Evolutionary conservation across 1,139 yeast species (phyloP), one percentile per base, ranked within the genome.

Genomic region (Pichia sp.): DNA sequence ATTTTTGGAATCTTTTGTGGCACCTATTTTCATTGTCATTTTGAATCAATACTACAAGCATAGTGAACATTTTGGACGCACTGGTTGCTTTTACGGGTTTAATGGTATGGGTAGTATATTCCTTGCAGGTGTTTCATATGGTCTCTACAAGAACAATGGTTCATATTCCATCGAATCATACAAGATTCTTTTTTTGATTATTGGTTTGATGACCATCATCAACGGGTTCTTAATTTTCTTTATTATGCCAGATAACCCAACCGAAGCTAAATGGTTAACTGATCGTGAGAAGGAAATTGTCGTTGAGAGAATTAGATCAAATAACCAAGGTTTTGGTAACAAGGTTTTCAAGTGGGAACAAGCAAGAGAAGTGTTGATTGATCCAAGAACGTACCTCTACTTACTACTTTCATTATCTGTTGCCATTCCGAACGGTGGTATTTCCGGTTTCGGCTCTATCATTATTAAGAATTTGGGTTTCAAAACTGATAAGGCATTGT

Each of bases 11-110:
- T 59, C 64, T 35, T n/a, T n/a, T n/a, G 59, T 67, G 8, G 67
- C 73, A 3, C 77, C 79, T 3, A 67, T 72, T 3, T 63, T 69
- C 41, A 67, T 72, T 30, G 60, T 70, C 30, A 57, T 75, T 29
- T 70, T 77, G 6, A 60, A 69, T n/a, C 72, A 68, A 51, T 76
- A 71, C 65, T 74, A 70, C 55, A 67, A 61, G 31, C 60, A 56
- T 48, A 67, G 60, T 25, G 77, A 69, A 53, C 72, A 61, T 38
- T 69, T 64, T 41, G 52, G 62, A 32, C 63, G 77, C 46, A 58
- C 64, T 37, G 62, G 62, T 28, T 51, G 65, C 42, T 74, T 72
- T 75, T 67, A 67, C 44, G 64, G 67, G 20, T 65, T 62, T 46
- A 62, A 66, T 39, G 78, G 78, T 14, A 47, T 70, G 15, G 77